Base-by-base conservation (phyloP, 2,329 filamentous ascomycete genomes). In the Cryoendolithus antarcticus region DNA sequence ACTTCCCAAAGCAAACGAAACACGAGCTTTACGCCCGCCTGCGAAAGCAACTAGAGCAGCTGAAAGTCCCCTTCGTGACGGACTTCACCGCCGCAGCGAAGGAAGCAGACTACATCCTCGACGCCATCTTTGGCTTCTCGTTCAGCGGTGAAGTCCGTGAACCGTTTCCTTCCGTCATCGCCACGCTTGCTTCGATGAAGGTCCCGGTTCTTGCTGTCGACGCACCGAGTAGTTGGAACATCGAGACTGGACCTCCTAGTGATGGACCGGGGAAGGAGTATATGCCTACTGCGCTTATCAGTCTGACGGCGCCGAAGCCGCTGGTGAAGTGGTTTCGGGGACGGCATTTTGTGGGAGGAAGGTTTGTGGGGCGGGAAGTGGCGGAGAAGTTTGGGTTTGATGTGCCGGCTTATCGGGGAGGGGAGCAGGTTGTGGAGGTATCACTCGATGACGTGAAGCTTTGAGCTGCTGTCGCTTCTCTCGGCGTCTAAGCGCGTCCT, bases 41-140 rank as follows among this genome's bases (percentile, higher is more conserved):
- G 32, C 71, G 77, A 48, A 91, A 77, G 48, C 91, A 98, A 63
- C 75, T 96, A 6, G 74, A 81, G 52, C 81, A 89, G 55, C 76
- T 96, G 40, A 71, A 80, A 8, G 70, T 98, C 21, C 83, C 84
- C 1, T 94, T 96, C 59, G 80, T 80, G 10, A 72, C 84, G 10
- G 84, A 95, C 59, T 94, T 96, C 52, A 57, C 69, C 2, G 51
- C 64, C 4, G 80, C 83, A 4, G 59, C 93, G 5, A 62, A 68
- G 34, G 69, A 75, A 38, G 72, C 82, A 2, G 82, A 95, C 56
- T 82, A 93, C 49, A 65, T 98, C 38, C 69, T 98, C 42, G 91
- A 98, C 61, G 86, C 91, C 7, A 85, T 98, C 45, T 98, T 98
- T 57, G 81, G 85, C 6, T 98, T 98, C 66, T 91, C 82, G 44